These are phyloP conservation scores for Fagus crenata DNA, from an alignment of 306 rosid genomes.

Conservation along the genomic window DNA sequence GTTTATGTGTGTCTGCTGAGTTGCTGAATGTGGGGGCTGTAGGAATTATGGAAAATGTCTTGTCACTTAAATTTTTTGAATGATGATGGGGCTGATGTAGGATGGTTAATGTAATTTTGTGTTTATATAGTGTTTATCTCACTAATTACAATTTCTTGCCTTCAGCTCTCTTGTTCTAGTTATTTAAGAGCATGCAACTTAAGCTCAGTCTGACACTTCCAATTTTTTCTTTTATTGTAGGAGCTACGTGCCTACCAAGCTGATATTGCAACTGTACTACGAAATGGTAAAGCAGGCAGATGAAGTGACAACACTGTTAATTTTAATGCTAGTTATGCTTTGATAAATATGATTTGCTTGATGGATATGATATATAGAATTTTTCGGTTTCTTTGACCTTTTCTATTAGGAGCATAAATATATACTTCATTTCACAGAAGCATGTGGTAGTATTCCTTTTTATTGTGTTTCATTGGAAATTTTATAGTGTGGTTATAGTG, in stretches of 20 bases:
- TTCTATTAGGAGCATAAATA: neutral
- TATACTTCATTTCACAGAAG: neutral
- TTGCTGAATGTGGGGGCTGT: neutral
- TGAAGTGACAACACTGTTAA: slow-evolving; percentile 18
- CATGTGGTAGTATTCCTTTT: neutral
- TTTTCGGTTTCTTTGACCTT: neutral
- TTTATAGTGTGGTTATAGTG: neutral
- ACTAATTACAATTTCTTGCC: slow-evolving; percentile 7
- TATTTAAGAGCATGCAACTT: slow-evolving; percentile 27
- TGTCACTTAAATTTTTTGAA: neutral
- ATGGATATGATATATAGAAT: slow-evolving; percentile 10
- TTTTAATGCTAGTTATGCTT: slow-evolving; percentile 12
- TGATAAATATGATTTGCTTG: slow-evolving; percentile 19
- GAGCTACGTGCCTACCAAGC: slow-evolving; percentile 99
- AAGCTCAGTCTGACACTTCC: slow-evolving; percentile 22
- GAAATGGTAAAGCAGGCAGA: slow-evolving; percentile 64
- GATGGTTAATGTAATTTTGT: neutral
- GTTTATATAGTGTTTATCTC: neutral
- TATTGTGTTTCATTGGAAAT: neutral
- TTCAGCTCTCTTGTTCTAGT: slow-evolving; percentile 8
- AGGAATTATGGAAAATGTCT: neutral
- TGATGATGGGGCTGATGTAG: neutral
- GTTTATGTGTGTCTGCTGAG: neutral
- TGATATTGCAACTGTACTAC: slow-evolving; percentile 83
- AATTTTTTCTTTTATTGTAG: slow-evolving; percentile 40